Percentiles rank a stretch among this genome's conserved stretches.
Conservation (phyloP, 176 grass and related monocot genomes). For the Areca catechu region DNA sequence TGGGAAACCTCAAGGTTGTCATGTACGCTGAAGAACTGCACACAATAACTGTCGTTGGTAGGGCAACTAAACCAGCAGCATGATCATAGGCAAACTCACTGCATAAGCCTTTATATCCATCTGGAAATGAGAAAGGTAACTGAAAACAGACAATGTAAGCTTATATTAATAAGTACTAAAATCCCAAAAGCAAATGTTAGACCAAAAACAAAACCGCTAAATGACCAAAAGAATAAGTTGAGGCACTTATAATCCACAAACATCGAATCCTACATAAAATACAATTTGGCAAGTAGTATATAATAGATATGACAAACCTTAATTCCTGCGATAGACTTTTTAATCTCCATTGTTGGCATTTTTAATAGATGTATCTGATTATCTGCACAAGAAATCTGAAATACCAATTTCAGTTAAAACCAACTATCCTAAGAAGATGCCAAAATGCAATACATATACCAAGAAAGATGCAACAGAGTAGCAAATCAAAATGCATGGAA, state of each 20-base stretch:
- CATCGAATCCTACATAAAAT: too few relatives aligned
- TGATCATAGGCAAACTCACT: constrained; percentile 52
- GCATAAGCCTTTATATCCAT: constrained; percentile 9
- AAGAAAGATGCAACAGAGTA: too few relatives aligned
- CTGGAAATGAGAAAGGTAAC: constrained; percentile 37
- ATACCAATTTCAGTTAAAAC: not conserved
- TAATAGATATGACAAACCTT: constrained; percentile 56
- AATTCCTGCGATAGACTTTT: constrained; percentile 80
- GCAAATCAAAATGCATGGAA: too few relatives aligned
- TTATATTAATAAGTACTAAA: too few relatives aligned
- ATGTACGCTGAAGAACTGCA: constrained; percentile 79
- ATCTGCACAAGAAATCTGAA: constrained; percentile 73
- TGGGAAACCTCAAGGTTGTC: constrained; percentile 78
- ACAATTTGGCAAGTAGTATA: too few relatives aligned
- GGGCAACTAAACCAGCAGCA: constrained; percentile 50
- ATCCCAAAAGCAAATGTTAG: too few relatives aligned
- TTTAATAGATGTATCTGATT: constrained; percentile 71
- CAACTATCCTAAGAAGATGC: too few relatives aligned
- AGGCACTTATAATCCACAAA: too few relatives aligned
- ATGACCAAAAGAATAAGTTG: too few relatives aligned
- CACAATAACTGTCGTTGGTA: constrained; percentile 67
- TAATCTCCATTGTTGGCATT: constrained; percentile 93
- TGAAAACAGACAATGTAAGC: constrained; percentile 16
- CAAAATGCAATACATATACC: too few relatives aligned
- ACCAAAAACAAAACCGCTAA: too few relatives aligned